A percentile compares a stretch with the other conserved stretches of the same genome.
Evolutionary conservation across 2,329 filamentous ascomycete species (phyloP).

Genomic region (Coniochaeta ligniaria): DNA sequence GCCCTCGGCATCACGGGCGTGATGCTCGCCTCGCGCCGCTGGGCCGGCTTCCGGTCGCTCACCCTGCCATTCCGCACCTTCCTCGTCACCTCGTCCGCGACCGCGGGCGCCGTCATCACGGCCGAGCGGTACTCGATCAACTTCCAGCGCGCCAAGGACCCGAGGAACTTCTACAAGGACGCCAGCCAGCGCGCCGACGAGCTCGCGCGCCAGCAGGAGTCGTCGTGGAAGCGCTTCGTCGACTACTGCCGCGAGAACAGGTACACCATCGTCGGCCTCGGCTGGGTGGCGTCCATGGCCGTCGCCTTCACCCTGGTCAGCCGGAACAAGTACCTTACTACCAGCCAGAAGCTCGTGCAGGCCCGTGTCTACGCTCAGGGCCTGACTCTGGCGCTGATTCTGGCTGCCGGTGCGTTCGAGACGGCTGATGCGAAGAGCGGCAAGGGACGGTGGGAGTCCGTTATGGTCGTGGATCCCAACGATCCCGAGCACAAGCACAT

Average conservation of each 20-base stretch:
- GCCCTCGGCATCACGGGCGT: constrained; percentile 62
- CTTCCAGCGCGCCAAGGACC: constrained; percentile 66
- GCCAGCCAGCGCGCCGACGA: constrained; percentile 48
- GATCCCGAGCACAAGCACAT: constrained; percentile 77
- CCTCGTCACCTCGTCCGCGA: constrained; percentile 73
- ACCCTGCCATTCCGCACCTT: constrained; percentile 89
- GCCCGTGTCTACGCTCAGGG: constrained; percentile 92
- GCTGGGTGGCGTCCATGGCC: constrained; percentile 77
- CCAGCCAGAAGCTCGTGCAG: constrained; percentile 84
- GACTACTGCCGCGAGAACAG: constrained; percentile 74
- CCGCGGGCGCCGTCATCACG: constrained; percentile 80
- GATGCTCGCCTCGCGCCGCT: constrained; percentile 60
- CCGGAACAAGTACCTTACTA: constrained; percentile 67
- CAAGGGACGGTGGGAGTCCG: constrained; percentile 74
- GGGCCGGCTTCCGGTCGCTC: constrained; percentile 69
- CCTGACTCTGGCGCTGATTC: constrained; percentile 74
- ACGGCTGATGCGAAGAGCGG: constrained; percentile 68
- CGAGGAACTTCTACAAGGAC: constrained; percentile 60
- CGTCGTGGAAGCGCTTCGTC: constrained; percentile 51
- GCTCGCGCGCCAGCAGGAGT: constrained; percentile 48
- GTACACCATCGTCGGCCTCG: constrained; percentile 76
- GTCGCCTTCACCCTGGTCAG: constrained; percentile 68
- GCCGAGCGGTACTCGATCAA: constrained; percentile 63
- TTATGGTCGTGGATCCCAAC: constrained; percentile 71
- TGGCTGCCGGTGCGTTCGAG: constrained; percentile 79